A percentile compares a stretch with the other conserved stretches of the same genome.
Conservation (phyloP, 139 green algal species). For the Auxenochlorella pyrenoidosa region DNA sequence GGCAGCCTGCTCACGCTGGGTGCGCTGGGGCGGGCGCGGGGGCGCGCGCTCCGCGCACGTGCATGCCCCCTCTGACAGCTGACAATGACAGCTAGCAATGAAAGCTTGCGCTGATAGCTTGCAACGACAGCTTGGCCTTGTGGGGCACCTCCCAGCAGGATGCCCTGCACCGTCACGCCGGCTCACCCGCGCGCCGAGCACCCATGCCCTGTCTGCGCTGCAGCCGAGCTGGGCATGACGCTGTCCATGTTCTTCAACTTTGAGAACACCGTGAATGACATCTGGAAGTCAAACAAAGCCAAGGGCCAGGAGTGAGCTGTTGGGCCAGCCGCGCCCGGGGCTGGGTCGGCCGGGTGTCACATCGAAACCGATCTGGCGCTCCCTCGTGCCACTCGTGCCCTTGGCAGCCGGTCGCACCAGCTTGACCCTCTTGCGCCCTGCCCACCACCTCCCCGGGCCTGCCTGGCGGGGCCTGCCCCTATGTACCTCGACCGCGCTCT, state of each 20-base stretch:
- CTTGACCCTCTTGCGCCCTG: too few species aligned
- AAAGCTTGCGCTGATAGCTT: too few species aligned
- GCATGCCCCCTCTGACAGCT: too few species aligned
- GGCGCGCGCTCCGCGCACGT: not conserved
- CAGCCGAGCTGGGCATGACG: conserved; percentile 47
- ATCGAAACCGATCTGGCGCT: too few species aligned
- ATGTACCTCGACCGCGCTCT: not conserved
- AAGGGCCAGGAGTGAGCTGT: not conserved
- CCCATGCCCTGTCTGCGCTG: not conserved
- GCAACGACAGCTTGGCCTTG: too few species aligned
- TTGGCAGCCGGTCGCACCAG: too few species aligned
- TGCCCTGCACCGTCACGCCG: too few species aligned
- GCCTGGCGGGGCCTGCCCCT: not conserved
- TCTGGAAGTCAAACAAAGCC: conserved; percentile 8
- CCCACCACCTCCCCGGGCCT: too few species aligned
- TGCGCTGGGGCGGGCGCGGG: not conserved
- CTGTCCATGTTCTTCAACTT: conserved; percentile 46
- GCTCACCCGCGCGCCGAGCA: not conserved
- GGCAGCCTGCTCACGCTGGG: conserved; percentile 40
- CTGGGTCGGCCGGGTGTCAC: not conserved
- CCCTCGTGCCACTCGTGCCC: too few species aligned
- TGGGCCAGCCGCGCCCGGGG: too few species aligned
- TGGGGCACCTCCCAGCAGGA: too few species aligned
- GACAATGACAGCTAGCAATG: too few species aligned
- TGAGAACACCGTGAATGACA: conserved; percentile 21